Percentiles rank a stretch among this genome's conserved stretches.
These are phyloP conservation scores for Pneumocystis carinii DNA, from an alignment of 1,139 yeast species.

Conservation along the genomic window DNA sequence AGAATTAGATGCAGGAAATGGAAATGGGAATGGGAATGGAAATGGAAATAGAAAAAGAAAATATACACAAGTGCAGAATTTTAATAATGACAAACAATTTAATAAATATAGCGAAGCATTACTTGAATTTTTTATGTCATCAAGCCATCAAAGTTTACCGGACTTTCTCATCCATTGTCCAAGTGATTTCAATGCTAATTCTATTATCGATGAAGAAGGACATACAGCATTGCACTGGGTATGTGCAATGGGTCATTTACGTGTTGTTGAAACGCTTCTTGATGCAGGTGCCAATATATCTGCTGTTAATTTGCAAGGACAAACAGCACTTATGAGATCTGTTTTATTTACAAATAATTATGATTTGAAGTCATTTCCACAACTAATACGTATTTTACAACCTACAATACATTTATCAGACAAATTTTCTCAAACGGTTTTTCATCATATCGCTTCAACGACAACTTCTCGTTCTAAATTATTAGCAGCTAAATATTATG, in stretches of 20 bases:
- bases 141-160: neutral
- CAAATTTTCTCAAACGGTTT: slow-evolving; percentile 63
- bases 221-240: slow-evolving; percentile 95
- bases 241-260: slow-evolving; percentile 68
- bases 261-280: slow-evolving; percentile 58
- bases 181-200: slow-evolving; percentile 35
- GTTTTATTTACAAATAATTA: slow-evolving; percentile 78
- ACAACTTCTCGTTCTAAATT: slow-evolving; percentile 59
- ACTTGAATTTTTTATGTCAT: neutral
- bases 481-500: slow-evolving; percentile 59
- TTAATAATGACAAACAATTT: neutral
- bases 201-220: slow-evolving; percentile 83
- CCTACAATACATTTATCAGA: slow-evolving; percentile 68
- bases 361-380: slow-evolving; percentile 60
- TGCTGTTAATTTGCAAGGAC: slow-evolving; percentile 71
- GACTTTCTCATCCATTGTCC: neutral
- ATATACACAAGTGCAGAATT: slow-evolving; percentile 8
- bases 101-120: neutral
- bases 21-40: slow-evolving; percentile 19
- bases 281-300: slow-evolving; percentile 52
- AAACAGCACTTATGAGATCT: slow-evolving; percentile 77
- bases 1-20: neutral
- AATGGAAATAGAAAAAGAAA: slow-evolving; percentile 19
- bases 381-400: slow-evolving; percentile 53
- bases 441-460: slow-evolving; percentile 78